Percentiles rank a stretch among this genome's conserved stretches.
phyloP scores from a whole-genome alignment of 1,139 yeast genomes.

The Diutina sp. region DNA sequence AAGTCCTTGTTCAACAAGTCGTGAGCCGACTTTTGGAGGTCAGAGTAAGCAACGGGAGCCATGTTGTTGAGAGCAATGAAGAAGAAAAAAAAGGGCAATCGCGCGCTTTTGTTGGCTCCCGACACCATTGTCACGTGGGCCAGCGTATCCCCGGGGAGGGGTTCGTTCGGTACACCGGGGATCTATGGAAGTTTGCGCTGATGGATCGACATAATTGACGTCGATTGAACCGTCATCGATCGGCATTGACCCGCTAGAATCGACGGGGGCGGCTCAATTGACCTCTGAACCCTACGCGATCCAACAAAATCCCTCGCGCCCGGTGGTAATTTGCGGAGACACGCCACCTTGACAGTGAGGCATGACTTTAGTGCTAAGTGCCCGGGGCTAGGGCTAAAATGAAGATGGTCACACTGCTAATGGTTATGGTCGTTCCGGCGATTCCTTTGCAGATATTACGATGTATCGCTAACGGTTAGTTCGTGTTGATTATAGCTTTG shows the following conservation, averaged over 20 bases:
- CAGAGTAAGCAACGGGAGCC: conserved; percentile 73
- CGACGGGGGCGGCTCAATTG: not conserved
- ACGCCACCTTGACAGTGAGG: not conserved
- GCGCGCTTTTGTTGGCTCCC: not conserved
- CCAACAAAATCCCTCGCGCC: not conserved
- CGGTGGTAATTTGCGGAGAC: not conserved
- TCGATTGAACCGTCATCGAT: not conserved
- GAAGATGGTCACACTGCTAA: not conserved
- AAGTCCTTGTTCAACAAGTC: conserved; percentile 85
- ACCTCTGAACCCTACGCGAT: not conserved
- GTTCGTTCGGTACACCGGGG: not conserved
- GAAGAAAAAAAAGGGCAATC: conserved; percentile 3
- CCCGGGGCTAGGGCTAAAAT: not conserved
- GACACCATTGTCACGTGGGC: not conserved
- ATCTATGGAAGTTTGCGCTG: not conserved
- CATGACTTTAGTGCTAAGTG: not conserved
- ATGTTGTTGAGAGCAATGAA: conserved; percentile 9
- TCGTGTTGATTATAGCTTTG: not conserved
- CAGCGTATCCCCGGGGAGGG: not conserved
- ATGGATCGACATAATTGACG: not conserved
- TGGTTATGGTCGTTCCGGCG: not conserved
- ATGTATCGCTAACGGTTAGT: not conserved
- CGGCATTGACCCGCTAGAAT: not conserved
- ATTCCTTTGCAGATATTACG: not conserved
- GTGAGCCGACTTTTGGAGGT: conserved; percentile 82